Percentiles rank a stretch among this genome's conserved stretches.
These are phyloP conservation scores for Dentiscutata heterogama DNA, from an alignment of 371 early-diverging fungal genomes.

Conservation along the genomic window DNA sequence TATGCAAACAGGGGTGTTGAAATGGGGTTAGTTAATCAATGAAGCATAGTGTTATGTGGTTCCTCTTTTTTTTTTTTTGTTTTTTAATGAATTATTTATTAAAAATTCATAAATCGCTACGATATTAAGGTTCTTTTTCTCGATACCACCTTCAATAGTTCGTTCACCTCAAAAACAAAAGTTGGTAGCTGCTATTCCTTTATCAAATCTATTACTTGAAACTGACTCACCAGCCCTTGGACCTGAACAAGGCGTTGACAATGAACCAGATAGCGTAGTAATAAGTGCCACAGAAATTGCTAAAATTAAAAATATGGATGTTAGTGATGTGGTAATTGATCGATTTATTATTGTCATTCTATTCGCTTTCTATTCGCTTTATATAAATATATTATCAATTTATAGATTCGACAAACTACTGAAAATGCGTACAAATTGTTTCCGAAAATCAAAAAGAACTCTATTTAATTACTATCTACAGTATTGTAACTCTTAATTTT, in stretches of 20 bases:
- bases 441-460: slow-evolving; percentile 3
- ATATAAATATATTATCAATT: not conserved
- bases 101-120: not conserved
- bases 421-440: slow-evolving; percentile 31
- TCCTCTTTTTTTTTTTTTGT: not conserved
- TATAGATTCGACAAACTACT: slow-evolving; percentile 30
- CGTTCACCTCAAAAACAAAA: slow-evolving; percentile 62
- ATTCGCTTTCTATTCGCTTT: too few species aligned
- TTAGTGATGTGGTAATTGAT: slow-evolving; percentile 35
- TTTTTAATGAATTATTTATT: not conserved
- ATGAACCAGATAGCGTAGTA: slow-evolving; percentile 63
- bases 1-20: slow-evolving; percentile 62
- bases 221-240: slow-evolving; percentile 78
- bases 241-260: slow-evolving; percentile 66
- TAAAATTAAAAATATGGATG: slow-evolving; percentile 55
- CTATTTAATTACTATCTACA: too few species aligned
- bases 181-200: slow-evolving; percentile 61
- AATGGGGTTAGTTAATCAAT: slow-evolving; percentile 48
- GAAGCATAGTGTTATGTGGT: not conserved
- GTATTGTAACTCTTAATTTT: too few species aligned
- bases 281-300: slow-evolving; percentile 66
- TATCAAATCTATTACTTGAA: slow-evolving; percentile 69
- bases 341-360: not conserved
- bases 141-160: slow-evolving; percentile 68
- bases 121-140: slow-evolving; percentile 58